phyloP scores from a whole-genome alignment of 495 filamentous ascomycete genomes.

The Talaromyces trachyspermus region DNA sequence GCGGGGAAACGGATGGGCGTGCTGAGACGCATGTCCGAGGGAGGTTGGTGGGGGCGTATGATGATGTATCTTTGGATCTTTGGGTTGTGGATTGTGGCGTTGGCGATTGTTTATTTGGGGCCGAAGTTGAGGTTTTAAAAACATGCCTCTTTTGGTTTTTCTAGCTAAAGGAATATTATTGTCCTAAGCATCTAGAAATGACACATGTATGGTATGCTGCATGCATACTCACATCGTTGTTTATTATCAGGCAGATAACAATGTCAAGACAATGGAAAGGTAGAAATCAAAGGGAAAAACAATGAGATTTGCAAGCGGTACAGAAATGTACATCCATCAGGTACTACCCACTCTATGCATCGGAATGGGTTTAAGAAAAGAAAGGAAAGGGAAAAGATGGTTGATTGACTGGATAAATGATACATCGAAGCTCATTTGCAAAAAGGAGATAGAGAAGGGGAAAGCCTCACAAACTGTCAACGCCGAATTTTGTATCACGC shows the following conservation, averaged over 20 bases:
- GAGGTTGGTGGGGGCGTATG: slow-evolving; percentile 81
- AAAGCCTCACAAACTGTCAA: slow-evolving; percentile 31
- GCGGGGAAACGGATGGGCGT: slow-evolving; percentile 67
- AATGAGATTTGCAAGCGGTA: no score
- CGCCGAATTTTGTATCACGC: slow-evolving; percentile 33
- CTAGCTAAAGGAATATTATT: no score
- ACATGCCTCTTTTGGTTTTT: no score
- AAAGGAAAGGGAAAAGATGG: background rate
- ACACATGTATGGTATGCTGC: no score
- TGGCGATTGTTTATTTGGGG: slow-evolving; percentile 69
- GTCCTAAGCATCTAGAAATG: no score
- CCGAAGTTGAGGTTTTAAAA: slow-evolving; percentile 81
- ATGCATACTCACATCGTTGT: no score
- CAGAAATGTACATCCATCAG: no score
- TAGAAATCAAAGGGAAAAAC: no score
- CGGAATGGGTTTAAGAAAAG: no score
- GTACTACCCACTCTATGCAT: no score
- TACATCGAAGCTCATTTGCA: slow-evolving; percentile 3
- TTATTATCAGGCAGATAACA: no score
- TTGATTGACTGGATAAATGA: slow-evolving; percentile 1
- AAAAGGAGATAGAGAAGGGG: background rate
- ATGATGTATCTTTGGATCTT: slow-evolving; percentile 78
- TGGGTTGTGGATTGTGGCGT: slow-evolving; percentile 63
- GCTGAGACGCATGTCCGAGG: slow-evolving; percentile 69
- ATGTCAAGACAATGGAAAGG: no score